Percentiles rank a stretch among this genome's conserved stretches.
phyloP scores from a whole-genome alignment of 257 asterid species.

The Jacaranda copaia region DNA sequence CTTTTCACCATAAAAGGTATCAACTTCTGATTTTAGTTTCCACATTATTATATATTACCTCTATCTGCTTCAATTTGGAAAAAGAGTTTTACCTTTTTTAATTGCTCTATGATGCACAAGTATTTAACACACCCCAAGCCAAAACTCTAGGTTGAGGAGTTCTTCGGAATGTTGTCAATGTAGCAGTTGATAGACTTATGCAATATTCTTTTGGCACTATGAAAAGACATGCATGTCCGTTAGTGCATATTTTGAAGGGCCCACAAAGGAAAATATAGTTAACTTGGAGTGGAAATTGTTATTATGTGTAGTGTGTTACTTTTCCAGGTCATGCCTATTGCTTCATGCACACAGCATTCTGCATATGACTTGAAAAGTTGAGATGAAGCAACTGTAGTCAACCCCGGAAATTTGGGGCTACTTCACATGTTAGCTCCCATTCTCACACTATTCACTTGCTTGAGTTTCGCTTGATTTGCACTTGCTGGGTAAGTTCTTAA shows the following conservation, averaged over 20 bases:
- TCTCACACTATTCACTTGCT: constrained; percentile 41
- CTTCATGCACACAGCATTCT: constrained; percentile 31
- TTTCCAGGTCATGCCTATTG: constrained; percentile 35
- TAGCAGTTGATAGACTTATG: background rate
- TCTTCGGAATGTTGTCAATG: no score
- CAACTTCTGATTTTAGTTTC: background rate
- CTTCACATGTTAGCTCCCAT: constrained; percentile 41
- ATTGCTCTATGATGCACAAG: no score
- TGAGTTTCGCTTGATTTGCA: constrained; percentile 35
- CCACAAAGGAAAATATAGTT: background rate
- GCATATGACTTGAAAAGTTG: constrained; percentile 25
- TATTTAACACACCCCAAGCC: no score
- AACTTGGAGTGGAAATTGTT: constrained; percentile 21
- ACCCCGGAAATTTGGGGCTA: constrained; percentile 33
- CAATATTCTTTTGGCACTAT: background rate
- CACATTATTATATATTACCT: no score
- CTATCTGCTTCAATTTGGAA: background rate
- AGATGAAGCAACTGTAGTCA: constrained; percentile 31
- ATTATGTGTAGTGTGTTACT: constrained; percentile 28
- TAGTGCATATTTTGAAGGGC: background rate
- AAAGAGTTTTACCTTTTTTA: no score
- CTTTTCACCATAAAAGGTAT: background rate
- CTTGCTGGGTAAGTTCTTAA: background rate
- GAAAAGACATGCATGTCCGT: background rate
- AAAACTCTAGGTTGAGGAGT: no score